Evolutionary conservation across 352 stramenopile species (phyloP), one percentile per base, ranked within the genome.

Genomic region (Elongisporangium prolatum): DNA sequence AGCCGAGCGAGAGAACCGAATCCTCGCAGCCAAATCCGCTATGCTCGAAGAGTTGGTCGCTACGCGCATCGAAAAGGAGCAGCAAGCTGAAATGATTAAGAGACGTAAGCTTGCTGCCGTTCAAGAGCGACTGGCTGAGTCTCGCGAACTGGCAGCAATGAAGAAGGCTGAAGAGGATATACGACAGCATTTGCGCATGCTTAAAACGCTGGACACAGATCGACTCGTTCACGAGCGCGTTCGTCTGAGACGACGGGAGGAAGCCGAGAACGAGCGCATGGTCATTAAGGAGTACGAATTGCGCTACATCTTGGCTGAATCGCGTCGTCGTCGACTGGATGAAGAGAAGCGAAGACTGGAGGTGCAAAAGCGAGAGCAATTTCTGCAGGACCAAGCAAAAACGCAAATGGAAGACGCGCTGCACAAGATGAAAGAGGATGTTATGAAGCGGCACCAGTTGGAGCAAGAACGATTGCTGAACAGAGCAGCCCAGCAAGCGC

Each of bases 241-340:
- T 3, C 61, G 64, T 18, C 50, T 59, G 11, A 38, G 53, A 28
- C 73, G 77, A 1, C 53, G 62, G 9, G 78, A 86, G 37, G 60
- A 84, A 17, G 68, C 68, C 2, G 79, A 85, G 51, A 76, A 74
- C 37, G 58, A 69, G 4, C 59, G 59, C 1, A 91, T 89, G 79
- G 18, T 80, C 24, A 57, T 84, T 1, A 74, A 91, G 56, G 79
- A 91, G 48, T 75, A 80, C 51, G 67, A 78, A 10, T 81, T 57
- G 40, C 68, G 76, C 7, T 86, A 89, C 38, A 44, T 78, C 0
- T 59, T 89, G 7, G 68, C 75, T 0, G 73, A 87, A 56, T 61
- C 49, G 9, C 66, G 74, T 21, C 60, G 73, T 3, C 73, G 73
- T 0, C 57, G 72, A 21, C 24, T 80, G 2, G 69, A 75, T 17